These are phyloP conservation scores for Begonia loranthoides DNA, from an alignment of 306 rosid species.

Conservation along the genomic window DNA sequence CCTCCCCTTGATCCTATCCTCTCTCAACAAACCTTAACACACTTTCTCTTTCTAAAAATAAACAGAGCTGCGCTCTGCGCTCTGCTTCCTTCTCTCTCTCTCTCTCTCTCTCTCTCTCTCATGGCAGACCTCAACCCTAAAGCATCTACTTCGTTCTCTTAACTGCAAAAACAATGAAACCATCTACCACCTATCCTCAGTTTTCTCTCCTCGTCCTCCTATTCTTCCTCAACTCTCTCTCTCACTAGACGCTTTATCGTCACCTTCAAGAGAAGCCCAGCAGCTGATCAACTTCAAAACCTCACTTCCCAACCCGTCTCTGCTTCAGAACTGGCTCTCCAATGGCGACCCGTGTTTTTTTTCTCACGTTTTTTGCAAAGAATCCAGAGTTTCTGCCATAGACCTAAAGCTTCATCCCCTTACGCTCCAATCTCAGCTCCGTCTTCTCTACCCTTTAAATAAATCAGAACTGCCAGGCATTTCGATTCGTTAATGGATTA, in stretches of 20 bases:
- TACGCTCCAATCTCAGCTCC: conserved; percentile 39
- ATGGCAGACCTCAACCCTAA: too few species aligned
- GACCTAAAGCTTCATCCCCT: conserved; percentile 30
- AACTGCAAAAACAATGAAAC: too few species aligned
- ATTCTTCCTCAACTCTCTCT: conserved; percentile 7
- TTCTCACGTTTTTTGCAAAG: conserved; percentile 45
- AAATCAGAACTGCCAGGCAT: too few species aligned
- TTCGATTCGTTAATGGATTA: too few species aligned
- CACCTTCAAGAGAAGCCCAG: conserved; percentile 14
- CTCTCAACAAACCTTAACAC: too few species aligned
- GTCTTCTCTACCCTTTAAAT: conserved; percentile 31
- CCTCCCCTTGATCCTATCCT: too few species aligned
- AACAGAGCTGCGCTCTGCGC: too few species aligned
- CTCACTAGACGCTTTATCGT: not conserved
- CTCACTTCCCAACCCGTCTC: conserved; percentile 31
- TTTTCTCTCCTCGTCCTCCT: not conserved
- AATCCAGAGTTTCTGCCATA: conserved; percentile 38
- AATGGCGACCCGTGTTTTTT: conserved; percentile 46
- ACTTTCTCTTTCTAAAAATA: too few species aligned
- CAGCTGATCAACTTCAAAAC: conserved; percentile 57
- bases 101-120: too few species aligned
- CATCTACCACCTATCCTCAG: conserved; percentile 3
- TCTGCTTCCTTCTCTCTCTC: too few species aligned
- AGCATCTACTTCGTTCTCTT: too few species aligned
- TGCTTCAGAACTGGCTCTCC: conserved; percentile 50